Conservation (phyloP, 2,329 filamentous ascomycete species). For the Xylariaceae sp. region DNA sequence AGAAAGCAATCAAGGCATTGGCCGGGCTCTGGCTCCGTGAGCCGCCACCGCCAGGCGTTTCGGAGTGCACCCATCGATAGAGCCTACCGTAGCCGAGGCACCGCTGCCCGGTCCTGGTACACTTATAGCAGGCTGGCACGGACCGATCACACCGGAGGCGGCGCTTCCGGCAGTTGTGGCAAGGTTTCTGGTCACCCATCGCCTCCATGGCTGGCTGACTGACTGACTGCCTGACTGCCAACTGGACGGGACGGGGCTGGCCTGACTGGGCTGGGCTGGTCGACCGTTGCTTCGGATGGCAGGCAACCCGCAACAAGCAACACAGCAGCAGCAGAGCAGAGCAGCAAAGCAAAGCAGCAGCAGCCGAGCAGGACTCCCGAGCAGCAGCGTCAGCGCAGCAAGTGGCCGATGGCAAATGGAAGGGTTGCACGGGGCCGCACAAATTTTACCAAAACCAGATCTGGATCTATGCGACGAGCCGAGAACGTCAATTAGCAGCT, state of each 20-base stretch:
- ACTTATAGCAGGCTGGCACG: constrained; percentile 55
- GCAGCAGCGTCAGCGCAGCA: too few species aligned
- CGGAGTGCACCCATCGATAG: constrained; percentile 54
- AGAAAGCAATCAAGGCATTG: constrained; percentile 2
- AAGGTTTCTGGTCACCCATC: constrained; percentile 38
- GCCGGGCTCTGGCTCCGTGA: constrained; percentile 34
- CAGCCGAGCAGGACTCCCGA: too few species aligned
- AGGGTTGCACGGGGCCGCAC: too few species aligned
- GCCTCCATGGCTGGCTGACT: not conserved
- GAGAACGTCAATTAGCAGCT: not conserved
- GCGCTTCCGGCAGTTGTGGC: constrained; percentile 57
- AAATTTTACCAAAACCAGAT: not conserved
- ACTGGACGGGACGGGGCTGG: not conserved
- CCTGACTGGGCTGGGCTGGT: too few species aligned
- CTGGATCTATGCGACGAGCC: not conserved
- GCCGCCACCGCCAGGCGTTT: constrained; percentile 45
- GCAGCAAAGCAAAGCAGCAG: too few species aligned
- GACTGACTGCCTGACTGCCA: constrained; percentile 1
- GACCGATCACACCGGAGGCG: constrained; percentile 59
- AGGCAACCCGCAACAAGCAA: too few species aligned
- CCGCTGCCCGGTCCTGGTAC: constrained; percentile 47
- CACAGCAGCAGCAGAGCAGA: too few species aligned
- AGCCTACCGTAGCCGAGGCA: constrained; percentile 59
- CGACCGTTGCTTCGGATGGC: too few species aligned
- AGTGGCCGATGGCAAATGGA: too few species aligned